Conservation (phyloP, 2,329 filamentous ascomycete species). For the Parasarocladium wereldwijsianum region DNA sequence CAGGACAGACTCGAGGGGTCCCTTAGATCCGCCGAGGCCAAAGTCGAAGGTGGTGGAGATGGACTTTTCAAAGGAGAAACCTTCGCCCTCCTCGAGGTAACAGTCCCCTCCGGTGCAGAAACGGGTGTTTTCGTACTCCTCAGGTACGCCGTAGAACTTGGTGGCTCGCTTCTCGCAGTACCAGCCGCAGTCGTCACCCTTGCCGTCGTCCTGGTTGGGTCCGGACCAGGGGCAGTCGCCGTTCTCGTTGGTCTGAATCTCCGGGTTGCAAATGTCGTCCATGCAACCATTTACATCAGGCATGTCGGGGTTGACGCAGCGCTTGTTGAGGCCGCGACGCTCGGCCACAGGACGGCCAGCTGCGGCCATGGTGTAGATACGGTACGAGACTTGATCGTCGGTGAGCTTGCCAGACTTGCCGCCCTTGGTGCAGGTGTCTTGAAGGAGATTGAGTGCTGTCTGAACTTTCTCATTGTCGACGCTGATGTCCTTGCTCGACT, state of each 20-base stretch:
- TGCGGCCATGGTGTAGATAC: not conserved
- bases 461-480: not conserved
- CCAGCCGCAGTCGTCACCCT: conserved; percentile 1
- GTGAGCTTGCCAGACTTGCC: conserved; percentile 3
- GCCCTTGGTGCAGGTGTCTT: not conserved
- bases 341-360: not conserved
- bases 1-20: conserved; percentile 1
- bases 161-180: conserved; percentile 2
- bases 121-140: conserved; percentile 2
- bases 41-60: conserved; percentile 1
- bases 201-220: not conserved
- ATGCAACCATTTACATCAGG: conserved; percentile 1
- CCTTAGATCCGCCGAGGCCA: not conserved
- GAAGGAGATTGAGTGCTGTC: conserved; percentile 1
- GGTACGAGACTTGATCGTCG: conserved; percentile 1
- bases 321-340: conserved; percentile 1
- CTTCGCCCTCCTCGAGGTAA: conserved; percentile 2
- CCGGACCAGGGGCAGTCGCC: conserved; percentile 1
- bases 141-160: conserved; percentile 1
- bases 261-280: not conserved
- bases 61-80: conserved; percentile 1
- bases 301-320: not conserved
- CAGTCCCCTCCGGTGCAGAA: conserved; percentile 1
- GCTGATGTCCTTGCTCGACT: not conserved
- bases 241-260: conserved; percentile 1